Conservation (phyloP, 805 yeast species). For the Dipodascus albidus region DNA sequence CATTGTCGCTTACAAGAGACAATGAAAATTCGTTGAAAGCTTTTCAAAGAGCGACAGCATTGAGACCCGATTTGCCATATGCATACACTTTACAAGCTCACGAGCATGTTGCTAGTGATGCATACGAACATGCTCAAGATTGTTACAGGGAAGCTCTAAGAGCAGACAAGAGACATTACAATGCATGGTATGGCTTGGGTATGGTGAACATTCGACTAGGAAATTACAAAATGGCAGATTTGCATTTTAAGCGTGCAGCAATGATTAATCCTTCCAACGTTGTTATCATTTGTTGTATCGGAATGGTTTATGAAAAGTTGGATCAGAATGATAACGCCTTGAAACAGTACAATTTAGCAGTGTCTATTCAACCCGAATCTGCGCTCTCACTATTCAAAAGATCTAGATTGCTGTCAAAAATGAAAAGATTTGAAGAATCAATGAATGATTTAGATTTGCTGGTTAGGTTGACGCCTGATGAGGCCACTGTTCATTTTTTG, state of each 20-base stretch:
- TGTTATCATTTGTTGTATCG: constrained; percentile 83
- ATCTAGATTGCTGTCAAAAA: constrained; percentile 65
- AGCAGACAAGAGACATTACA: constrained; percentile 74
- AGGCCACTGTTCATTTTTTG: constrained; percentile 83
- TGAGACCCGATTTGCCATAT: constrained; percentile 64
- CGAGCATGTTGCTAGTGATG: constrained; percentile 78
- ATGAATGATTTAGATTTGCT: constrained; percentile 62
- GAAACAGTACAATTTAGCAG: constrained; percentile 71
- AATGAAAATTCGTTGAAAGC: constrained; percentile 85
- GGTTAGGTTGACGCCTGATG: constrained; percentile 78
- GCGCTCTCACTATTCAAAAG: constrained; percentile 81
- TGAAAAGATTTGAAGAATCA: constrained; percentile 64
- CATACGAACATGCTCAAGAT: constrained; percentile 78
- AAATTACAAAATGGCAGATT: constrained; percentile 70
- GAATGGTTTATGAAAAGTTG: constrained; percentile 78
- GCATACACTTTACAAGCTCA: constrained; percentile 93
- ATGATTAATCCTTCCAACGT: constrained; percentile 84
- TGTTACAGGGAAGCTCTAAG: constrained; percentile 70
- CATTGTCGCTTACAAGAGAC: constrained; percentile 71
- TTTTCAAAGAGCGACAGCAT: constrained; percentile 63
- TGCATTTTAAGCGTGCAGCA: constrained; percentile 78
- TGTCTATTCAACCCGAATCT: constrained; percentile 71
- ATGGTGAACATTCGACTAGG: constrained; percentile 86
- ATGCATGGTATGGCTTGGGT: constrained; percentile 92
- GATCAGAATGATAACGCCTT: constrained; percentile 62